Percentiles rank a stretch among this genome's conserved stretches.
Evolutionary conservation across 305 asterid species (phyloP).

Genomic region (Ilex paraguariensis): DNA sequence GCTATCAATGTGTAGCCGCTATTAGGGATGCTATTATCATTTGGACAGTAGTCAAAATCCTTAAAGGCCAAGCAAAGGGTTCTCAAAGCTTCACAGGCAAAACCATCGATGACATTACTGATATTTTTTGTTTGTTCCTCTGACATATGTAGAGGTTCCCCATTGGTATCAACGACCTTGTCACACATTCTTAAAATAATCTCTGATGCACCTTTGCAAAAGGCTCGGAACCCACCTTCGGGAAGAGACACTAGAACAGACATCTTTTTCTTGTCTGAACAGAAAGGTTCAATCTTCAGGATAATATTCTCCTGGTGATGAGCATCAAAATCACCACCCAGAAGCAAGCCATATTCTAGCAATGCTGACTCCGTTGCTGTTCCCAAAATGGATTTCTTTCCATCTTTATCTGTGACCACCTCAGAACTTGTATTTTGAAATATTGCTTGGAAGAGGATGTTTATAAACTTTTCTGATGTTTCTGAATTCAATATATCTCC

Average conservation of each 20-base stretch:
- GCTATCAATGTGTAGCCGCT: constrained; percentile 75
- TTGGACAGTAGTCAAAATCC: constrained; percentile 44
- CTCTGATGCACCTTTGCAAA: constrained; percentile 97
- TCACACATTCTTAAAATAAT: constrained; percentile 69
- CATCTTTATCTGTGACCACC: constrained; percentile 68
- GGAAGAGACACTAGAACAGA: constrained; percentile 69
- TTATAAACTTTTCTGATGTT: constrained; percentile 40
- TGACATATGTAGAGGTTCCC: constrained; percentile 51
- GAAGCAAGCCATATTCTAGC: constrained; percentile 68
- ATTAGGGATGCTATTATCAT: constrained; percentile 46
- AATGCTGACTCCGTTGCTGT: constrained; percentile 88
- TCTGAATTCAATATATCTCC: constrained; percentile 25
- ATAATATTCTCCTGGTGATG: constrained; percentile 47
- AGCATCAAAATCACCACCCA: constrained; percentile 77
- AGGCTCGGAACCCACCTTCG: constrained; percentile 68
- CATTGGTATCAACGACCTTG: constrained; percentile 45
- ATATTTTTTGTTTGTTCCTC: constrained; percentile 46
- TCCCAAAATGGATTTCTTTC: constrained; percentile 64
- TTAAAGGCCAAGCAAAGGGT: constrained; percentile 87
- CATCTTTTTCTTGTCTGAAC: constrained; percentile 91
- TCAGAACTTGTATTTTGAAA: constrained; percentile 80
- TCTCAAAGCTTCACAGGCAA: constrained; percentile 78
- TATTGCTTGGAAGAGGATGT: constrained; percentile 64
- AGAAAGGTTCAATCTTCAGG: constrained; percentile 82
- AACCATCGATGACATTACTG: constrained; percentile 51